Percentiles rank a stretch among this genome's conserved stretches.
phyloP scores from a whole-genome alignment of 768 basidiomycete species.

The Agrocybe pediades region DNA sequence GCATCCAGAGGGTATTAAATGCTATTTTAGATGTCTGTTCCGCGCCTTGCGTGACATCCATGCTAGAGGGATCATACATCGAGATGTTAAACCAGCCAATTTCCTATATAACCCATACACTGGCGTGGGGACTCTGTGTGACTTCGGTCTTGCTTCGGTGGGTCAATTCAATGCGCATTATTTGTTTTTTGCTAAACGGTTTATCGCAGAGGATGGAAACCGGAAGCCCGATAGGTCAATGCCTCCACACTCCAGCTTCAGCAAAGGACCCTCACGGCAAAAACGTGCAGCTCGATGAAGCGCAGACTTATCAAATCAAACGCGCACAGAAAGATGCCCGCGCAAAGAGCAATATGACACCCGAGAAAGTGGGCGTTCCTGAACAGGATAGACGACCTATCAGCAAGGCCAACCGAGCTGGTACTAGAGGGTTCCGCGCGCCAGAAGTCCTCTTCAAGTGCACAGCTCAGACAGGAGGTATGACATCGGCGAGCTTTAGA shows the following conservation, averaged over 20 bases:
- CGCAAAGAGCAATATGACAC: conserved; percentile 47
- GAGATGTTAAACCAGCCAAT: conserved; percentile 98
- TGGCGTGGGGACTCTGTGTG: conserved; percentile 84
- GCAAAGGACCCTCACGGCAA: conserved; percentile 70
- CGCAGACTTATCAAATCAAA: conserved; percentile 51
- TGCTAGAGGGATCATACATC: conserved; percentile 84
- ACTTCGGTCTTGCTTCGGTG: conserved; percentile 95
- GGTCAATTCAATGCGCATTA: conserved; percentile 24
- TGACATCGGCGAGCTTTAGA: not conserved
- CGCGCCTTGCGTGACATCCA: conserved; percentile 90
- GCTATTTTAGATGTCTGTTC: conserved; percentile 90
- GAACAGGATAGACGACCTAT: conserved; percentile 72
- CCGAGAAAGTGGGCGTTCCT: conserved; percentile 78
- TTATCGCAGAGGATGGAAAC: conserved; percentile 56
- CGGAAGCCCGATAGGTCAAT: conserved; percentile 50
- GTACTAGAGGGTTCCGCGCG: conserved; percentile 94
- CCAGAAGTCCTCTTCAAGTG: conserved; percentile 97
- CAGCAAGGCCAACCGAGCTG: conserved; percentile 94
- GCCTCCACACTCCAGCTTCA: conserved; percentile 77
- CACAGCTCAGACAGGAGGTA: conserved; percentile 88
- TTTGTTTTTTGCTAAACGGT: not conserved
- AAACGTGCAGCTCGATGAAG: conserved; percentile 41
- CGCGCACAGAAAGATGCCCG: conserved; percentile 63
- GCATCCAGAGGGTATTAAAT: conserved; percentile 74
- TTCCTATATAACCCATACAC: conserved; percentile 90